Evolutionary conservation across 345 rosid genomes (phyloP).

Genomic region (Odontarrhena argentea): DNA sequence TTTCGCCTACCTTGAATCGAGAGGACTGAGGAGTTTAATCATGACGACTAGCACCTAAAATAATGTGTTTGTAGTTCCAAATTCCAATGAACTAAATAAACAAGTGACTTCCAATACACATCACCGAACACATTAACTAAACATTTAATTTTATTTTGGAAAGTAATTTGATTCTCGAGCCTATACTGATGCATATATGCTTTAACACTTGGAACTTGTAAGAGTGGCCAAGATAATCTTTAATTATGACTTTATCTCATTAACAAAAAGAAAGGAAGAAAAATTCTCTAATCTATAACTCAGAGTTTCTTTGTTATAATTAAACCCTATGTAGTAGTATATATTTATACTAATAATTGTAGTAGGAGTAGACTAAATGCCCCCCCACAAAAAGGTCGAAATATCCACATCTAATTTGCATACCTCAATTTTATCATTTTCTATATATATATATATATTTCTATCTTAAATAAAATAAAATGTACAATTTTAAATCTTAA

Average conservation of each 20-base stretch:
- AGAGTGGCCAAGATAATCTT: conserved; percentile 27
- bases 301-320: conserved; percentile 3
- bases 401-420: neutral
- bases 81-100: conserved; percentile 33
- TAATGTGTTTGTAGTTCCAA: conserved; percentile 22
- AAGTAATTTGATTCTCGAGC: conserved; percentile 35
- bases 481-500: too few relatives aligned
- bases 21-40: neutral
- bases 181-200: conserved; percentile 19
- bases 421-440: too few relatives aligned
- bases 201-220: conserved; percentile 42
- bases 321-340: neutral
- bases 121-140: conserved; percentile 26
- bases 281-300: neutral
- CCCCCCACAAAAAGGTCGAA: neutral
- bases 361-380: neutral
- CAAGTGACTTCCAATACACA: conserved; percentile 15
- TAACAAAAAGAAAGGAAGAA: too few relatives aligned
- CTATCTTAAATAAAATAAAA: too few relatives aligned
- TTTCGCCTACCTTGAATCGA: neutral
- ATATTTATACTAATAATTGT: neutral
- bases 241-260: neutral
- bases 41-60: neutral
- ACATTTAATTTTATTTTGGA: conserved; percentile 30
- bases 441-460: too few relatives aligned